phyloP scores from a whole-genome alignment of 805 yeast species.

The Saturnispora dispora region DNA sequence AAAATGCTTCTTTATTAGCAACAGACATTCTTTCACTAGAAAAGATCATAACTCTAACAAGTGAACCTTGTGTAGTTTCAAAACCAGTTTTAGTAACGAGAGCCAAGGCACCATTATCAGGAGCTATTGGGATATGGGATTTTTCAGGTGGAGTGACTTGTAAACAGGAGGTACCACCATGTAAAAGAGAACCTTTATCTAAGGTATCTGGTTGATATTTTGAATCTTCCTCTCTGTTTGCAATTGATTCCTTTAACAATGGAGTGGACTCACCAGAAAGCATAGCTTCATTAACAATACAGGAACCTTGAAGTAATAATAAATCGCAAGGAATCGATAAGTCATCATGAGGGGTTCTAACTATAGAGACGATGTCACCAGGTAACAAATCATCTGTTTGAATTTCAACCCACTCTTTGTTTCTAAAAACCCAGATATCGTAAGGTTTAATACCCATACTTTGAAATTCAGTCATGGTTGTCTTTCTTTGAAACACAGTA shows the following conservation, averaged over 20 bases:
- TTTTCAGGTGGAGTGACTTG: slow-evolving; percentile 73
- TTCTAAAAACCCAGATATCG: slow-evolving; percentile 62
- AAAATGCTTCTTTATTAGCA: slow-evolving; percentile 89
- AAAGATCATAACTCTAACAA: slow-evolving; percentile 95
- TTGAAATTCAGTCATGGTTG: slow-evolving; percentile 91
- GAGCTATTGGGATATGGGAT: slow-evolving; percentile 49
- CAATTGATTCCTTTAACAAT: slow-evolving; percentile 81
- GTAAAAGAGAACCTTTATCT: slow-evolving; percentile 81
- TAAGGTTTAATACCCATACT: slow-evolving; percentile 96
- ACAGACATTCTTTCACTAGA: slow-evolving; percentile 95
- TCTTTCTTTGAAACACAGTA: slow-evolving; percentile 89
- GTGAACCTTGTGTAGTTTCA: slow-evolving; percentile 95
- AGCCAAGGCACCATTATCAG: slow-evolving; percentile 90
- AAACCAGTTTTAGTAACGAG: slow-evolving; percentile 91
- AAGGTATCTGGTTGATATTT: slow-evolving; percentile 64
- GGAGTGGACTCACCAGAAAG: slow-evolving; percentile 98
- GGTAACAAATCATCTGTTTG: slow-evolving; percentile 76
- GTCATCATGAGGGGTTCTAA: slow-evolving; percentile 78
- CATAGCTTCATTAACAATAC: slow-evolving; percentile 98
- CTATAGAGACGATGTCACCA: slow-evolving; percentile 80
- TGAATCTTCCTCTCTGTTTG: slow-evolving; percentile 69
- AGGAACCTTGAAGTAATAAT: slow-evolving; percentile 77
- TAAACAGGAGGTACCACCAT: slow-evolving; percentile 93
- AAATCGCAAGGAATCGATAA: slow-evolving; percentile 92
- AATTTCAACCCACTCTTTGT: slow-evolving; percentile 56